Evolutionary conservation across 495 filamentous ascomycete species (phyloP).

Genomic region (Daldinia vernicosa): DNA sequence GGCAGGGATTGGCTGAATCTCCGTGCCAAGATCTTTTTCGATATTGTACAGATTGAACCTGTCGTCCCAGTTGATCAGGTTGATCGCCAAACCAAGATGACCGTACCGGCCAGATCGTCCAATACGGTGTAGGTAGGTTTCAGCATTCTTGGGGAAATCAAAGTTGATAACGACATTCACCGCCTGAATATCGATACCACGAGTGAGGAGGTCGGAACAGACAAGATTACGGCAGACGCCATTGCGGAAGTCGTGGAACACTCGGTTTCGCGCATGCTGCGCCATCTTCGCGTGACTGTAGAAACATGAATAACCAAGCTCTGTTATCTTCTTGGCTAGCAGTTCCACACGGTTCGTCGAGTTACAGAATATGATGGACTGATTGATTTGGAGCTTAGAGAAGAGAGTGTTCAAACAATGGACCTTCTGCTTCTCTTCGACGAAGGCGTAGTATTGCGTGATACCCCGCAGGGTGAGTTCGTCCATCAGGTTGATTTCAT

Average conservation of each 20-base stretch:
- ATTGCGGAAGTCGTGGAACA: constrained; percentile 99
- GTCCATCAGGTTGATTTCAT: constrained; percentile 99
- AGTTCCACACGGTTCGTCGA: constrained; percentile 98
- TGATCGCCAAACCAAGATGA: constrained; percentile 96
- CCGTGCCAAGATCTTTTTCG: constrained; percentile 94
- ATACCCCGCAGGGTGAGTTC: constrained; percentile 98
- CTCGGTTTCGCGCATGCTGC: constrained; percentile 95
- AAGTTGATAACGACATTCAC: constrained; percentile 99
- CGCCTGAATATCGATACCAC: constrained; percentile 99
- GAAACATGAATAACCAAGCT: constrained; percentile 98
- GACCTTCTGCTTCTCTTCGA: constrained; percentile 99
- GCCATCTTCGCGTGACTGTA: constrained; percentile 99
- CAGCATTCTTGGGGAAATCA: constrained; percentile 99
- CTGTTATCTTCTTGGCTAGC: constrained; percentile 98
- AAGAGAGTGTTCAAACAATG: constrained; percentile 99
- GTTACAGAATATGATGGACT: constrained; percentile 99
- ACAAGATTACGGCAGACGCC: constrained; percentile 97
- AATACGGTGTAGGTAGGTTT: constrained; percentile 98
- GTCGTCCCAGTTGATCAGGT: constrained; percentile 99
- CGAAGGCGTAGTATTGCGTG: constrained; percentile 98
- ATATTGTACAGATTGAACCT: constrained; percentile 99
- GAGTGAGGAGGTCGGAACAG: constrained; percentile 96
- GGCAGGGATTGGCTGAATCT: constrained; percentile 93
- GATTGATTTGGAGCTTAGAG: constrained; percentile 98
- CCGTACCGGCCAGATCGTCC: constrained; percentile 97